These are phyloP conservation scores for Leptosphaerulina australis DNA, from an alignment of 2,329 filamentous ascomycete species.

Conservation along the genomic window DNA sequence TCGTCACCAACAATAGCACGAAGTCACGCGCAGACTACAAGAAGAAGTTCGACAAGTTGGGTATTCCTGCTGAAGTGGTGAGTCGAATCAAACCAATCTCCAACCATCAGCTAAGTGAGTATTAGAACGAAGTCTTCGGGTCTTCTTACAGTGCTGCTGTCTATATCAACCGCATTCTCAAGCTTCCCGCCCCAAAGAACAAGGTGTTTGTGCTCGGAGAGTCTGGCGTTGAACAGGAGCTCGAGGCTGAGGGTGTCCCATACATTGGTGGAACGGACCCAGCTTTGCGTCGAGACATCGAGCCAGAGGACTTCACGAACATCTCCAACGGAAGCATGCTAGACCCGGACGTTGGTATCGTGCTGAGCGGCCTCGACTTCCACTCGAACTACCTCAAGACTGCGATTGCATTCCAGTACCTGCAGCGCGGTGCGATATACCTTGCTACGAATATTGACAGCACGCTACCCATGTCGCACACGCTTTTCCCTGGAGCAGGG, in stretches of 20 bases:
- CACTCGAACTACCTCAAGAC: conserved; percentile 96
- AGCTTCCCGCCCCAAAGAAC: conserved; percentile 76
- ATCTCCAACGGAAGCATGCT: conserved; percentile 76
- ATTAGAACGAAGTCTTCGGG: conserved; percentile 87
- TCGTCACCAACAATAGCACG: conserved; percentile 98
- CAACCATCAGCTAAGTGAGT: conserved; percentile 7
- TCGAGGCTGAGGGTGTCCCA: conserved; percentile 76
- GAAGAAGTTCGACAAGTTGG: conserved; percentile 83
- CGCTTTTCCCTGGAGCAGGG: conserved; percentile 90
- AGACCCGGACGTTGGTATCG: conserved; percentile 87
- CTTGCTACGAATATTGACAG: conserved; percentile 93
- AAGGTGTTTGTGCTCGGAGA: conserved; percentile 96
- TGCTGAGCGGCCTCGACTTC: conserved; percentile 89
- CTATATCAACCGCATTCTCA: conserved; percentile 92
- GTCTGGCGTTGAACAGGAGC: conserved; percentile 86
- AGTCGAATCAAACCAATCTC: conserved; percentile 16
- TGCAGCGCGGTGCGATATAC: conserved; percentile 80
- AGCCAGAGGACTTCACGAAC: conserved; percentile 76
- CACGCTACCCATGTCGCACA: conserved; percentile 79
- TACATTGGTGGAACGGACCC: conserved; percentile 89
- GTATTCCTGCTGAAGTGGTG: conserved; percentile 75
- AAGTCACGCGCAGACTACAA: conserved; percentile 93
- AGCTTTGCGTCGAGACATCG: conserved; percentile 75
- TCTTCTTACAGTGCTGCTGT: conserved; percentile 94
- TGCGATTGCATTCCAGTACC: conserved; percentile 82